phyloP scores from a whole-genome alignment of 2,329 filamentous ascomycete genomes.

The Pseudogymnoascus sp. region DNA sequence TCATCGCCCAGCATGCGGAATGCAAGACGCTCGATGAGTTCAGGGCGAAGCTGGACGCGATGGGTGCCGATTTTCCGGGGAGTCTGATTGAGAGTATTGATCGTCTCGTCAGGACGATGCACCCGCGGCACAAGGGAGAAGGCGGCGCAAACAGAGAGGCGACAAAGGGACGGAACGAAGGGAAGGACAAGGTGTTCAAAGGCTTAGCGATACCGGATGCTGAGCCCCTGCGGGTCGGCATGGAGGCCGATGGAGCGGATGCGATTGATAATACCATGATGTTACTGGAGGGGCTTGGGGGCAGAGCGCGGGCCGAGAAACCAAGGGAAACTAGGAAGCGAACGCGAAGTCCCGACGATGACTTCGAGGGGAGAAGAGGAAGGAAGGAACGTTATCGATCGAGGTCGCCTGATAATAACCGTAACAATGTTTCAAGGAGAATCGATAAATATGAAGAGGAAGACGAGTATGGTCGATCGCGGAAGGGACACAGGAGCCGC shows the following conservation, averaged over 20 bases:
- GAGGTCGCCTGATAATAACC: conserved; percentile 38
- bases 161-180: conserved; percentile 43
- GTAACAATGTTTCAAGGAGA: conserved; percentile 29
- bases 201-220: conserved; percentile 82
- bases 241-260: conserved; percentile 40
- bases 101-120: conserved; percentile 78
- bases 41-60: conserved; percentile 61
- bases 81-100: conserved; percentile 89
- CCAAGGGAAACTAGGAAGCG: conserved; percentile 38
- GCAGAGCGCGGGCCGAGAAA: conserved; percentile 42
- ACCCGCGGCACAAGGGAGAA: conserved; percentile 73
- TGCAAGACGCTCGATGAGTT: conserved; percentile 65
- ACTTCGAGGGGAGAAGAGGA: conserved; percentile 28
- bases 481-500: conserved; percentile 31
- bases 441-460: conserved; percentile 45
- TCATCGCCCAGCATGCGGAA: conserved; percentile 82
- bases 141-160: conserved; percentile 30
- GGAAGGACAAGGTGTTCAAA: conserved; percentile 82
- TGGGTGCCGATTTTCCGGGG: conserved; percentile 74
- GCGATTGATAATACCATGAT: conserved; percentile 90
- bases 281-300: conserved; percentile 76
- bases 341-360: conserved; percentile 41
- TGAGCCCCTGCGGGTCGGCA: conserved; percentile 45
- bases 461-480: conserved; percentile 49
- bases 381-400: conserved; percentile 38